phyloP scores from a whole-genome alignment of 306 rosid species.

The Hippophae tibetana region DNA sequence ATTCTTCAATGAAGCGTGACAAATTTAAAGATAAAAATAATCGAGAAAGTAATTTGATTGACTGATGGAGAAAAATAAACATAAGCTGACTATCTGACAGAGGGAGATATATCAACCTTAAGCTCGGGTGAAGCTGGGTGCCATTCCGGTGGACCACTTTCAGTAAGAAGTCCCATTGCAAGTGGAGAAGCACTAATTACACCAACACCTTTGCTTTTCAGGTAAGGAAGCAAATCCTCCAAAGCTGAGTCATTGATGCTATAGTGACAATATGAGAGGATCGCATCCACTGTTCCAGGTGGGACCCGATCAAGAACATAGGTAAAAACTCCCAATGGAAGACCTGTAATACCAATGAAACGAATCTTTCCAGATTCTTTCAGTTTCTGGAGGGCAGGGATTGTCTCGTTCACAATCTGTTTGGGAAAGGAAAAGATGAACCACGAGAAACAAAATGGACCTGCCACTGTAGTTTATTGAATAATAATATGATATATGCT shows the following conservation, averaged over 20 bases:
- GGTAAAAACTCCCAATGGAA: conserved; percentile 62
- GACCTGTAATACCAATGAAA: conserved; percentile 84
- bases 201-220: conserved; percentile 81
- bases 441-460: conserved; percentile 5
- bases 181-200: conserved; percentile 80
- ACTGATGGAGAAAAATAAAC: neutral
- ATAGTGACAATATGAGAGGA: conserved; percentile 80
- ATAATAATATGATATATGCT: neutral
- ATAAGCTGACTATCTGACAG: neutral
- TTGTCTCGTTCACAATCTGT: conserved; percentile 75
- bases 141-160: conserved; percentile 87
- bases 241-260: conserved; percentile 59
- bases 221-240: conserved; percentile 73
- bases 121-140: conserved; percentile 83
- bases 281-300: conserved; percentile 63
- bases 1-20: neutral
- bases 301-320: conserved; percentile 84
- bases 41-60: neutral
- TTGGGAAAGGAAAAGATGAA: conserved; percentile 1
- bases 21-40: too few relatives aligned
- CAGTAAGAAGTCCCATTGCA: conserved; percentile 93
- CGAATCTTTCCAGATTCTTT: conserved; percentile 78
- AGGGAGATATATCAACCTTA: conserved; percentile 40
- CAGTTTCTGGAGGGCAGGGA: conserved; percentile 72
- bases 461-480: neutral